A percentile compares a stretch with the other conserved stretches of the same genome.
Evolutionary conservation across 805 yeast genomes (phyloP).

Genomic region (Ogataea pignaliae): DNA sequence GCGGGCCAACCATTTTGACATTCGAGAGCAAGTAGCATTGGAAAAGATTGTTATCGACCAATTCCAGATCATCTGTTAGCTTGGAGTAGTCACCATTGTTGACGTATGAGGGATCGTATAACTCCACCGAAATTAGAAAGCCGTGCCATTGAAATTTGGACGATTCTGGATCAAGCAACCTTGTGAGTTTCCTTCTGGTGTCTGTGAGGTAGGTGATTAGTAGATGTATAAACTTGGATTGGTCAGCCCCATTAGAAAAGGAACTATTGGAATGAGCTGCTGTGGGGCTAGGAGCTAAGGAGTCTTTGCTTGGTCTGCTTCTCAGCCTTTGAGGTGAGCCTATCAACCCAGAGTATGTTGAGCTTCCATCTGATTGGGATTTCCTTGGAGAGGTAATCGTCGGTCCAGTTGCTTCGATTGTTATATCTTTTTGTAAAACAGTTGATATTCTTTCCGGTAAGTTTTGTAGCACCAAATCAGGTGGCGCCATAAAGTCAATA

Average conservation of each 20-base stretch:
- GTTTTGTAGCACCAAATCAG: slow-evolving; percentile 43
- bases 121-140: slow-evolving; percentile 35
- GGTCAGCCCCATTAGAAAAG: slow-evolving; percentile 13
- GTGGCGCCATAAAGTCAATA: slow-evolving; percentile 55
- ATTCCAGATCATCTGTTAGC: slow-evolving; percentile 35
- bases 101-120: slow-evolving; percentile 26
- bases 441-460: slow-evolving; percentile 34
- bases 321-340: background rate
- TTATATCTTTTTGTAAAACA: slow-evolving; percentile 6
- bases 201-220: slow-evolving; percentile 48
- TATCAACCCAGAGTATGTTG: background rate
- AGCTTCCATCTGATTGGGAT: background rate
- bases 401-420: background rate
- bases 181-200: slow-evolving; percentile 43
- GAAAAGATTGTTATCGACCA: slow-evolving; percentile 77
- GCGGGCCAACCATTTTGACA: slow-evolving; percentile 75
- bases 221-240: slow-evolving; percentile 34
- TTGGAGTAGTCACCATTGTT: slow-evolving; percentile 7
- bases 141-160: slow-evolving; percentile 43
- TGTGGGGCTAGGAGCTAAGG: slow-evolving; percentile 3
- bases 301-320: slow-evolving; percentile 6
- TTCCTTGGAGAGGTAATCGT: background rate
- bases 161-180: slow-evolving; percentile 34
- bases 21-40: slow-evolving; percentile 65
- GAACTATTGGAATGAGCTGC: background rate